A percentile compares a stretch with the other conserved stretches of the same genome.
Conservation (phyloP, 73 alveolate genomes). For the Tetrahymena elliotti region DNA sequence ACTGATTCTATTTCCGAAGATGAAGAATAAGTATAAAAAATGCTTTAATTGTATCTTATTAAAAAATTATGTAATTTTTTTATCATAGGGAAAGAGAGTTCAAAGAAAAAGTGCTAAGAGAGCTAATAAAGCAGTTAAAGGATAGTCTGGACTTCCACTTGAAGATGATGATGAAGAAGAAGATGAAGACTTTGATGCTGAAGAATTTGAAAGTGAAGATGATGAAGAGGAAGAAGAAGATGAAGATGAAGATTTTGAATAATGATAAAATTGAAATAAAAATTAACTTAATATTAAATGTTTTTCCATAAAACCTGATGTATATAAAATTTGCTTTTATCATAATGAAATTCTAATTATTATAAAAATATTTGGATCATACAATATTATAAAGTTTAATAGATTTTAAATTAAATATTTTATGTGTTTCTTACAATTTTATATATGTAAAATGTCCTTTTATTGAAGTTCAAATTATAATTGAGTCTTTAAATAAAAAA, state of each 20-base stretch:
- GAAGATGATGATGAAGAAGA: background rate
- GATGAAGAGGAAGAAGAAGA: constrained; percentile 71
- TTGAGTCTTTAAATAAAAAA: no score
- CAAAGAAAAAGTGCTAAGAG: background rate
- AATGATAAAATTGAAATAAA: background rate
- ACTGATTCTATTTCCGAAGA: background rate
- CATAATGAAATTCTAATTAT: background rate
- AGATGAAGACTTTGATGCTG: background rate
- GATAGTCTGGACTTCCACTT: background rate
- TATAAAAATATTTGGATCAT: no score
- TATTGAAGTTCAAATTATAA: no score
- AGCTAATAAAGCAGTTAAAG: background rate
- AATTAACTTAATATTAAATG: background rate
- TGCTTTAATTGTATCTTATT: background rate
- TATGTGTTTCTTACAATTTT: no score
- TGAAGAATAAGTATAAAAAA: background rate
- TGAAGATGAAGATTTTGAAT: constrained; percentile 53
- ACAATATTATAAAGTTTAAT: no score
- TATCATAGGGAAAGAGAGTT: background rate
- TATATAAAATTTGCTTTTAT: background rate
- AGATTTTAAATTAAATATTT: no score
- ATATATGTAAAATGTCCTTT: no score
- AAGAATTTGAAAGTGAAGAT: background rate
- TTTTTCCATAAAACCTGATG: background rate
- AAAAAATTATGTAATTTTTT: background rate